Evolutionary conservation across 2,329 filamentous ascomycete genomes (phyloP), one percentile per base, ranked within the genome.

Genomic region (Nannizzia gypsea): DNA sequence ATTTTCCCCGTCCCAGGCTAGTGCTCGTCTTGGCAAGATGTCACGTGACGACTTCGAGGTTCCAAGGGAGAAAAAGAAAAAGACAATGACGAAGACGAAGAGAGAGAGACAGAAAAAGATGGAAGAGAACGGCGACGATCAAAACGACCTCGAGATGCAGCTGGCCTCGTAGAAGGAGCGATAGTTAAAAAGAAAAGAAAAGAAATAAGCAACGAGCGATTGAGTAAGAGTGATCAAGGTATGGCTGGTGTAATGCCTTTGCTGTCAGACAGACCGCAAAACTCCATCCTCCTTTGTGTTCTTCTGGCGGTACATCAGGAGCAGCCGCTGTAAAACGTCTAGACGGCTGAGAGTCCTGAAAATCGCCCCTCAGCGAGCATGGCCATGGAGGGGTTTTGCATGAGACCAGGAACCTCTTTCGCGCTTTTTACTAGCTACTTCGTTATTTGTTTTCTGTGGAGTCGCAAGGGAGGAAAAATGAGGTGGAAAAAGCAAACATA

Each of bases 41-140:
- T 63, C 73, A 75, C 72, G 73, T 75, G 73, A 73, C 57, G 38
- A 38, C 56, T 65, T 67, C 68, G 67, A 68, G 48, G 22, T 52
- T 52, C 28, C n/a, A n/a, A 3, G n/a, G 2, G 8, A 28, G 22
- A 6, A 1, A n/a, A 28, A 31, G 8, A 31, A 13, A 15, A 52
- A 15, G 13, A 52, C n/a, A 22, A 24, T 6, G n/a, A n/a, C 5
- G 42, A 22, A 44, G 42, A 6, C 2, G 42, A 46, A 22, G 42
- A 20, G 42, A 40, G n/a, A 11, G n/a, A 46, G 6, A 36, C 13
- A 36, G 31, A 36, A 6, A 1, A 6, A 31, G 31, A 24, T 24
- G 20, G 9, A 24, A 20, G n/a, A 11, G 20, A 22, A 24, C 2
- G 9, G 13, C 9, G 6, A 24, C 22, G 42, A 20, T 20, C 15